phyloP scores from a whole-genome alignment of 768 basidiomycete genomes.

The Trametes cubensis region DNA sequence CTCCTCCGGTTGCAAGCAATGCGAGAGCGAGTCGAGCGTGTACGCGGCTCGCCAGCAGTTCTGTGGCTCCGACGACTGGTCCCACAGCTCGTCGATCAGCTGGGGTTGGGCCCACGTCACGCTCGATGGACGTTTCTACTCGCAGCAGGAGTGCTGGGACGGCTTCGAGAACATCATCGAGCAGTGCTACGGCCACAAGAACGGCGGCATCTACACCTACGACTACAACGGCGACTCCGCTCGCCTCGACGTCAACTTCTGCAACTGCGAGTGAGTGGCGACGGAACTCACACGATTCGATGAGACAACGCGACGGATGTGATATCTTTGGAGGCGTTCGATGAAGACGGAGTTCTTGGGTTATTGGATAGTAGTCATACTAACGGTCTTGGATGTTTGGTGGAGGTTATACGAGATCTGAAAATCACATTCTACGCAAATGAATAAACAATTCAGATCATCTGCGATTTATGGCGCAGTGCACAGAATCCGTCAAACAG shows the following conservation, averaged over 20 bases:
- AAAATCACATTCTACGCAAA: too few relatives aligned
- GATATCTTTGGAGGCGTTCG: too few relatives aligned
- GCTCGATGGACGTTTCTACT: background rate
- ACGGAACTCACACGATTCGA: too few relatives aligned
- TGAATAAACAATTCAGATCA: too few relatives aligned
- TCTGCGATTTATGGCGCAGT: too few relatives aligned
- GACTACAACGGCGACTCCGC: background rate
- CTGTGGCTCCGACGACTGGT: background rate
- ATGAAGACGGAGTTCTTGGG: too few relatives aligned
- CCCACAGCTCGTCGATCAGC: background rate
- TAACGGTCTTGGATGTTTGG: too few relatives aligned
- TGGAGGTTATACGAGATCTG: too few relatives aligned
- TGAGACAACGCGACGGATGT: too few relatives aligned
- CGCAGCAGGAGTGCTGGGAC: conserved; percentile 4
- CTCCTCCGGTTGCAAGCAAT: background rate
- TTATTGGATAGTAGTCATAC: too few relatives aligned
- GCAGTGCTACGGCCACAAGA: background rate
- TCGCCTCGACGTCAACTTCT: conserved; percentile 1
- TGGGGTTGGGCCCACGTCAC: background rate
- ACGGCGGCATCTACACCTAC: background rate
- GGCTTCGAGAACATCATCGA: conserved; percentile 6
- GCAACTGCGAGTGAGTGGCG: background rate
- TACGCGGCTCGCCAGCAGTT: background rate
- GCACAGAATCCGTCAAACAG: too few relatives aligned
- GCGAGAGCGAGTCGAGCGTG: background rate